A percentile compares a stretch with the other conserved stretches of the same genome.
These are phyloP conservation scores for Fomitiporia mediterranea DNA, from an alignment of 1,284 basidiomycete genomes.

Conservation along the genomic window DNA sequence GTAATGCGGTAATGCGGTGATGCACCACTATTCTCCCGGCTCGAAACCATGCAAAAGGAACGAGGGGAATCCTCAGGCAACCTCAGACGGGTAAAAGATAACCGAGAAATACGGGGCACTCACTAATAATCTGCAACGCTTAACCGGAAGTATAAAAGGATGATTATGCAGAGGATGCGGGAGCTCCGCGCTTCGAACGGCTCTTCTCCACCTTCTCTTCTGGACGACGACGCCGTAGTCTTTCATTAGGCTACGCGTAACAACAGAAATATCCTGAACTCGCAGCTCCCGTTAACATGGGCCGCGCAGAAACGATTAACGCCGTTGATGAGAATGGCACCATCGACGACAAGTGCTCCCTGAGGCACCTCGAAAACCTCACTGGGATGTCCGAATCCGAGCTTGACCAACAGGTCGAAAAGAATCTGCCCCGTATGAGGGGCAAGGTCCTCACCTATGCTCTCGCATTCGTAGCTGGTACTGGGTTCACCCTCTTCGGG, in stretches of 20 bases:
- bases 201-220: not conserved
- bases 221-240: not conserved
- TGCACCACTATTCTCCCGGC: conserved; percentile 1
- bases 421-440: conserved; percentile 33
- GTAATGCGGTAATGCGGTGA: not conserved
- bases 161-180: not conserved
- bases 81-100: not conserved
- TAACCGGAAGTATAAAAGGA: not conserved
- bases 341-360: conserved; percentile 13
- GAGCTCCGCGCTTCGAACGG: not conserved
- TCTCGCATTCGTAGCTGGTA: conserved; percentile 48
- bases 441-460: conserved; percentile 41
- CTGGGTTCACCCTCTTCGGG: conserved; percentile 58
- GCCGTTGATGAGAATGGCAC: conserved; percentile 8
- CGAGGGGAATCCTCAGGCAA: not conserved
- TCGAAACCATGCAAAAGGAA: not conserved
- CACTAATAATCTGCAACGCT: not conserved
- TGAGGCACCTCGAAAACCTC: conserved; percentile 15
- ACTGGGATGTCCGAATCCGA: conserved; percentile 10
- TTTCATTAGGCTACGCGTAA: not conserved
- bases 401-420: conserved; percentile 9
- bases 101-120: not conserved
- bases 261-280: not conserved
- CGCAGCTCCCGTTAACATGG: not conserved
- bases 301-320: not conserved